These are phyloP conservation scores for Trichoderma asperelloides DNA, from an alignment of 495 filamentous ascomycete genomes.

Conservation along the genomic window DNA sequence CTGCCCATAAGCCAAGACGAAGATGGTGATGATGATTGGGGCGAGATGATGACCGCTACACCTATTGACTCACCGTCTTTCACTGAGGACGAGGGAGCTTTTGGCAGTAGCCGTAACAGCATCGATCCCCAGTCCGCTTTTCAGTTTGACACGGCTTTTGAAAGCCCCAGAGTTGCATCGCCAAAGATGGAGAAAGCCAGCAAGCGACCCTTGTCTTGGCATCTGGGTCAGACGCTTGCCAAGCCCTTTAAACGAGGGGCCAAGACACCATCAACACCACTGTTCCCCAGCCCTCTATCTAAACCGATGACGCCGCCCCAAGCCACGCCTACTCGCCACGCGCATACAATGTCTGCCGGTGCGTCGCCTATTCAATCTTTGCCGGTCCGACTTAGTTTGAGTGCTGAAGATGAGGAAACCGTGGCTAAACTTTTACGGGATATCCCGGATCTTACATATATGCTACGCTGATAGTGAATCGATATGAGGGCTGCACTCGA, in stretches of 20 bases:
- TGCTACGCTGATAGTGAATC: constrained; percentile 28
- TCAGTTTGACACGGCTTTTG: not conserved
- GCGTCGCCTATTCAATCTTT: not conserved
- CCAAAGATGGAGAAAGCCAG: not conserved
- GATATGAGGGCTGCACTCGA: not conserved
- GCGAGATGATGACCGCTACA: constrained; percentile 46
- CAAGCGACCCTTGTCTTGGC: constrained; percentile 2
- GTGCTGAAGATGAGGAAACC: constrained; percentile 23
- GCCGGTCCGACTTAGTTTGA: not conserved
- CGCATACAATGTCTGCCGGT: not conserved
- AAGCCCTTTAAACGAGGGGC: not conserved
- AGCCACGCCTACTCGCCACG: not conserved
- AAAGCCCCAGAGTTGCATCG: not conserved
- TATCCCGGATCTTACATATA: constrained; percentile 46
- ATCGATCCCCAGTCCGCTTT: not conserved
- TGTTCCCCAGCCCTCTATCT: not conserved
- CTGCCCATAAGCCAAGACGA: constrained; percentile 12
- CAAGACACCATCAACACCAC: not conserved
- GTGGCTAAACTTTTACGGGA: constrained; percentile 29
- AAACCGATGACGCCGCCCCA: not conserved
- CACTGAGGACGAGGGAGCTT: not conserved
- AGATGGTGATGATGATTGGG: constrained; percentile 45
- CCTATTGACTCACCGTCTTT: constrained; percentile 13
- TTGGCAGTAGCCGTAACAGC: not conserved
- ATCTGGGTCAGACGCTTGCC: not conserved